Evolutionary conservation across 768 basidiomycete species (phyloP).

Genomic region (Goffeauzyma gilvescens): DNA sequence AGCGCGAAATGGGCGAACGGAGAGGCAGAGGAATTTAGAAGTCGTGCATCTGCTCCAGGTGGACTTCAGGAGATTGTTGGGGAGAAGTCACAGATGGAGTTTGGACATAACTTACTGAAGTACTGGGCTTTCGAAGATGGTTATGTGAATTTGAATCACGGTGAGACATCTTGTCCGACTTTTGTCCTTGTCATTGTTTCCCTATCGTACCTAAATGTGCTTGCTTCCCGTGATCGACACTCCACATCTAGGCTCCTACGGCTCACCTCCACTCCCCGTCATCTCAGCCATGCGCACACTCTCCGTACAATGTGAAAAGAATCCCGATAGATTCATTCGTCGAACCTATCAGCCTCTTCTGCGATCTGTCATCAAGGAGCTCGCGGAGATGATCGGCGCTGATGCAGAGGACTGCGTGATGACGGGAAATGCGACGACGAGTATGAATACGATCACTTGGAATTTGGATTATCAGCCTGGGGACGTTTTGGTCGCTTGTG

Average conservation of each 20-base stretch:
- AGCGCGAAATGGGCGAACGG: no score
- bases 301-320: slow-evolving; percentile 22
- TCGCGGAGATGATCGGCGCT: slow-evolving; percentile 29
- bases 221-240: no score
- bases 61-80: slow-evolving; percentile 58
- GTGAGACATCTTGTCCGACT: slow-evolving; percentile 10
- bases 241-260: slow-evolving; percentile 26
- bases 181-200: background rate
- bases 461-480: slow-evolving; percentile 51
- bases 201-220: background rate
- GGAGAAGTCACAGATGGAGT: slow-evolving; percentile 39
- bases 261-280: slow-evolving; percentile 28
- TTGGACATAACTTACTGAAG: slow-evolving; percentile 29
- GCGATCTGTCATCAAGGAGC: slow-evolving; percentile 17
- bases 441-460: slow-evolving; percentile 46
- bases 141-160: slow-evolving; percentile 33
- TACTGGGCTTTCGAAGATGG: slow-evolving; percentile 29
- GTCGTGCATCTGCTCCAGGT: background rate
- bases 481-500: slow-evolving; percentile 49
- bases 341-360: slow-evolving; percentile 22
- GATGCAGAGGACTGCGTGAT: slow-evolving; percentile 30
- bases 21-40: background rate
- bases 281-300: slow-evolving; percentile 22
- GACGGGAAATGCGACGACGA: slow-evolving; percentile 43
- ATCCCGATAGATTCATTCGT: slow-evolving; percentile 32